phyloP scores from a whole-genome alignment of 768 basidiomycete species.

The Termitomyces sp. region DNA sequence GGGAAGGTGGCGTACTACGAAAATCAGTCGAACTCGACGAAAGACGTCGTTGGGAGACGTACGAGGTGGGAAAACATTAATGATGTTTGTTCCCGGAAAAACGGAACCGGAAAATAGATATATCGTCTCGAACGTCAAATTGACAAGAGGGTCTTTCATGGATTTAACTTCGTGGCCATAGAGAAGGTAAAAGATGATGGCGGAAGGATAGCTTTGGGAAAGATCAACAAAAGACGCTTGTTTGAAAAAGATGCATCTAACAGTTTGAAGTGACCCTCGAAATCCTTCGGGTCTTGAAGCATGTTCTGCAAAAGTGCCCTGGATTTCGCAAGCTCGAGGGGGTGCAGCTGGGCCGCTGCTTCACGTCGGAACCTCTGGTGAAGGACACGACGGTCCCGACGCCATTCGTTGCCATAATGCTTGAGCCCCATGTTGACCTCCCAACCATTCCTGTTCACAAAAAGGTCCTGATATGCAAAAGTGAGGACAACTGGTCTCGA shows the following conservation, averaged over 20 bases:
- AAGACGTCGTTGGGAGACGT: no score
- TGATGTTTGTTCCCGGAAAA: conserved; percentile 9
- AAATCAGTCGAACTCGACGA: no score
- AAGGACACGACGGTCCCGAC: conserved; percentile 4
- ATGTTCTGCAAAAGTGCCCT: conserved; percentile 4
- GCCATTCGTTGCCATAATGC: conserved; percentile 8
- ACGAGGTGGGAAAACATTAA: background rate
- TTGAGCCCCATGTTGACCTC: conserved; percentile 9
- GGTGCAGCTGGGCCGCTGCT: conserved; percentile 3
- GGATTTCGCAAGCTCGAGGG: conserved; percentile 6
- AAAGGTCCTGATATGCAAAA: background rate
- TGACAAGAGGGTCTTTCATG: conserved; percentile 6
- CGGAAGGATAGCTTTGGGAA: conserved; percentile 4
- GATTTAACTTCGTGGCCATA: conserved; percentile 8
- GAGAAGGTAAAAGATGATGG: conserved; percentile 9
- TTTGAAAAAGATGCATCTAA: background rate
- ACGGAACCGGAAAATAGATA: conserved; percentile 8
- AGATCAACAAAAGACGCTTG: no score
- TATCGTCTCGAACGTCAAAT: conserved; percentile 8
- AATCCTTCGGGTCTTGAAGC: conserved; percentile 3
- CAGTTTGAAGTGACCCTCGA: conserved; percentile 7
- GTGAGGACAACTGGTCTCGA: background rate
- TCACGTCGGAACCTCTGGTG: conserved; percentile 8
- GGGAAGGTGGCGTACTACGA: no score
- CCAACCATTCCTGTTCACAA: conserved; percentile 6